Evolutionary conservation across 345 rosid genomes (phyloP).

Genomic region (Erodium maritimum): DNA sequence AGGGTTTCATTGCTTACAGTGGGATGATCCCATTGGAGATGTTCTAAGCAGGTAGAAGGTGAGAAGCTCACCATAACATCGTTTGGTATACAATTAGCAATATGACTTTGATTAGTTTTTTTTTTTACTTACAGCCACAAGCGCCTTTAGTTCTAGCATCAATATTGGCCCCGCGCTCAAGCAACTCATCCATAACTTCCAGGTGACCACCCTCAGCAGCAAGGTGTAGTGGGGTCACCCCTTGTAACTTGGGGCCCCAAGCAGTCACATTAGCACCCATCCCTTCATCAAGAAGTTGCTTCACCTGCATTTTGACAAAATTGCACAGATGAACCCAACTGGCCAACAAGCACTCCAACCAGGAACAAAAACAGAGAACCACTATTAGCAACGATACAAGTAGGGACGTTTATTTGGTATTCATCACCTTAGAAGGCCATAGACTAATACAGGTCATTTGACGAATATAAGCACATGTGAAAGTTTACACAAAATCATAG

Average conservation of each 20-base stretch:
- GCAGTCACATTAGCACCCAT: conserved; percentile 71
- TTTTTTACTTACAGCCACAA: conserved; percentile 61
- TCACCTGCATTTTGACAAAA: conserved; percentile 32
- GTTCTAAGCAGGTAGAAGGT: too few relatives aligned
- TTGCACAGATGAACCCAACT: neutral
- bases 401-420: too few relatives aligned
- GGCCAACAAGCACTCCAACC: neutral
- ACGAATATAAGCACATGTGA: too few relatives aligned
- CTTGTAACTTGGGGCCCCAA: conserved; percentile 86
- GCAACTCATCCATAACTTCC: conserved; percentile 81
- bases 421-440: too few relatives aligned
- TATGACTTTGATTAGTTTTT: neutral
- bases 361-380: neutral
- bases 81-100: too few relatives aligned
- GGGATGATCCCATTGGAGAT: too few relatives aligned
- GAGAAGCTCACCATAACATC: neutral
- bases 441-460: too few relatives aligned
- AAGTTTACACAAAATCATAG: too few relatives aligned
- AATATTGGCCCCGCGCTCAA: conserved; percentile 85
- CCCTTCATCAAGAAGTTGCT: conserved; percentile 65
- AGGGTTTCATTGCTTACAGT: too few relatives aligned
- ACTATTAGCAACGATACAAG: neutral
- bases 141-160: conserved; percentile 93
- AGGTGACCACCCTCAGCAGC: conserved; percentile 95
- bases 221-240: conserved; percentile 87